Evolutionary conservation across 768 basidiomycete species (phyloP).

Genomic region (Calocybe indica): DNA sequence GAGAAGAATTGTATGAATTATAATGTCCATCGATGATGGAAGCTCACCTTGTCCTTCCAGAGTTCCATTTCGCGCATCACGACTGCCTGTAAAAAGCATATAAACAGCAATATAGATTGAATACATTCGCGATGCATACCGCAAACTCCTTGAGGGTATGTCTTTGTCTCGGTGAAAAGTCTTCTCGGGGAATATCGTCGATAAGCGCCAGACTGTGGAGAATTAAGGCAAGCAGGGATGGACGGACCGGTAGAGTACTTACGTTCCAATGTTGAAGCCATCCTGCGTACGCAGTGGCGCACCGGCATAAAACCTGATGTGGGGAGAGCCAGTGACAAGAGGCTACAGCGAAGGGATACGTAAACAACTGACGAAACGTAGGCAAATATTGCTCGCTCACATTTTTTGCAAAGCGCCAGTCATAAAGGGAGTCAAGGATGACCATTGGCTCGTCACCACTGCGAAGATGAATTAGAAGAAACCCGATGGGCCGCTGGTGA

Average conservation of each 20-base stretch:
- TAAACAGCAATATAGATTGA: background rate
- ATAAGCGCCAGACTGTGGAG: conserved; percentile 66
- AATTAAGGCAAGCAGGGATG: background rate
- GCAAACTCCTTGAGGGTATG: conserved; percentile 96
- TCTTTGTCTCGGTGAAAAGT: conserved; percentile 84
- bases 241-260: conserved; percentile 16
- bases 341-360: conserved; percentile 39
- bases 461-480: conserved; percentile 4
- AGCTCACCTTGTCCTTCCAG: conserved; percentile 82
- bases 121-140: conserved; percentile 26
- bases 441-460: conserved; percentile 88
- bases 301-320: conserved; percentile 87
- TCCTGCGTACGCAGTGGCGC: conserved; percentile 86
- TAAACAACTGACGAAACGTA: background rate
- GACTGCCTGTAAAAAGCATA: conserved; percentile 48
- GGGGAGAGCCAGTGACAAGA: conserved; percentile 56
- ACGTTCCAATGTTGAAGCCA: conserved; percentile 86
- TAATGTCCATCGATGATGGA: background rate
- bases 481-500: conserved; percentile 3
- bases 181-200: conserved; percentile 75
- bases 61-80: conserved; percentile 95
- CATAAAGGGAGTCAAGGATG: conserved; percentile 67
- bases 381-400: conserved; percentile 29
- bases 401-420: conserved; percentile 87
- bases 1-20: background rate